Percentiles rank a stretch among this genome's conserved stretches.
Conservation (phyloP, 2,329 filamentous ascomycete genomes). For the Taxawa tesnikishii region DNA sequence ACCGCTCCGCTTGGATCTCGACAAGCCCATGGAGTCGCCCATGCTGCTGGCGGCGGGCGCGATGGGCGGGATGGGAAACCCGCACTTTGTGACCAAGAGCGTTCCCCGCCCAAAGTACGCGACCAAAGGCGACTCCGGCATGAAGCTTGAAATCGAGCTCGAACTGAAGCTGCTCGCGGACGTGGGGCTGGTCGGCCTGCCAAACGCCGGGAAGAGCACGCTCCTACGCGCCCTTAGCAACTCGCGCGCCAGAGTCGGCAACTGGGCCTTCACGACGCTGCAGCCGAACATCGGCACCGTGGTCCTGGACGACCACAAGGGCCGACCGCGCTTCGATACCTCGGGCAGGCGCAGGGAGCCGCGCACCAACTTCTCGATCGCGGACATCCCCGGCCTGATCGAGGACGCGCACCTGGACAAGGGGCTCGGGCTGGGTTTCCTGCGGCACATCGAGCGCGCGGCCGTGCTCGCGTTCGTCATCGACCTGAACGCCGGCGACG, state of each 20-base stretch:
- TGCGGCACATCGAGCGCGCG: conserved; percentile 89
- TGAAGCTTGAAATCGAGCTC: conserved; percentile 68
- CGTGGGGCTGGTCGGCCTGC: conserved; percentile 84
- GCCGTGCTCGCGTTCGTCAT: conserved; percentile 88
- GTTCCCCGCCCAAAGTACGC: conserved; percentile 72
- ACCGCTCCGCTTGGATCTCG: conserved; percentile 50
- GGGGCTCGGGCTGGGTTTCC: conserved; percentile 80
- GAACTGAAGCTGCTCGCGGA: conserved; percentile 94
- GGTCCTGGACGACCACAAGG: conserved; percentile 75
- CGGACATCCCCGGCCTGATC: conserved; percentile 89
- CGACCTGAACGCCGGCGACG: conserved; percentile 69
- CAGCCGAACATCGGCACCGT: conserved; percentile 94
- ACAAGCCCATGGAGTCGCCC: conserved; percentile 65
- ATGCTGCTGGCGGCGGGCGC: conserved; percentile 80
- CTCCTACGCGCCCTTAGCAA: conserved; percentile 78
- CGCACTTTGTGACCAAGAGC: conserved; percentile 75
- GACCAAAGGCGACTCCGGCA: conserved; percentile 69
- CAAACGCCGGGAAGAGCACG: conserved; percentile 93
- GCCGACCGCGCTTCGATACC: conserved; percentile 49
- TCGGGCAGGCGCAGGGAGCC: conserved; percentile 20
- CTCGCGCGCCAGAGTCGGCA: conserved; percentile 76
- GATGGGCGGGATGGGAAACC: conserved; percentile 82
- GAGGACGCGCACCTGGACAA: conserved; percentile 86
- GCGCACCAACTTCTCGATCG: conserved; percentile 77
- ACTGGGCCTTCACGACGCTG: conserved; percentile 95